Evolutionary conservation across 768 basidiomycete species (phyloP).

Genomic region (Tulasnella sp.): DNA sequence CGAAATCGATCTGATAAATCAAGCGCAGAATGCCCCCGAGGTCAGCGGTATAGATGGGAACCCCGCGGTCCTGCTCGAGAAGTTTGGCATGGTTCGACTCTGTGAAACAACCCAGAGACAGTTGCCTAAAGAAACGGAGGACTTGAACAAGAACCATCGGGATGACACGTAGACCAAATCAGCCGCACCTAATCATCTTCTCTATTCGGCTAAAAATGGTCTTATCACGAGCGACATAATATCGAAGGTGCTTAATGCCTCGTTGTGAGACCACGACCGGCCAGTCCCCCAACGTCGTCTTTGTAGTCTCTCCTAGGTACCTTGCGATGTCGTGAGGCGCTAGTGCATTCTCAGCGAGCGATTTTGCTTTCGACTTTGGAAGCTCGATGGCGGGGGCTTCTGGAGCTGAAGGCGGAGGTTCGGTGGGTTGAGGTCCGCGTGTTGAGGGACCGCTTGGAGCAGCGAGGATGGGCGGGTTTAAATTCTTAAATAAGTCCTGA

Average conservation of each 20-base stretch:
- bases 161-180: not conserved
- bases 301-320: not conserved
- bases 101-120: slow-evolving; percentile 67
- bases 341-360: not conserved
- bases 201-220: not conserved
- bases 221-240: not conserved
- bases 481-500: not conserved
- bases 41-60: slow-evolving; percentile 68
- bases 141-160: not conserved
- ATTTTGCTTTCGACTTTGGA: not conserved
- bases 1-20: slow-evolving; percentile 35
- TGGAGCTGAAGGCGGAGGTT: not conserved
- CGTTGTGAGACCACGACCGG: not conserved
- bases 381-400: not conserved
- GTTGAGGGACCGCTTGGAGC: not conserved
- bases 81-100: slow-evolving; percentile 63
- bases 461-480: not conserved
- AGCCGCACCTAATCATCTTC: not conserved
- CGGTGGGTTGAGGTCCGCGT: not conserved
- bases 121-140: slow-evolving; percentile 47
- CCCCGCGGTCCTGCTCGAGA: slow-evolving; percentile 41
- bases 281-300: not conserved
- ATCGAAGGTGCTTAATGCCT: not conserved
- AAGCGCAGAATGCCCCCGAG: slow-evolving; percentile 54
- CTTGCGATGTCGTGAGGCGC: not conserved